Percentiles rank a stretch among this genome's conserved stretches.
Evolutionary conservation across 805 yeast genomes (phyloP).

Genomic region (Ogataea polymorpha): DNA sequence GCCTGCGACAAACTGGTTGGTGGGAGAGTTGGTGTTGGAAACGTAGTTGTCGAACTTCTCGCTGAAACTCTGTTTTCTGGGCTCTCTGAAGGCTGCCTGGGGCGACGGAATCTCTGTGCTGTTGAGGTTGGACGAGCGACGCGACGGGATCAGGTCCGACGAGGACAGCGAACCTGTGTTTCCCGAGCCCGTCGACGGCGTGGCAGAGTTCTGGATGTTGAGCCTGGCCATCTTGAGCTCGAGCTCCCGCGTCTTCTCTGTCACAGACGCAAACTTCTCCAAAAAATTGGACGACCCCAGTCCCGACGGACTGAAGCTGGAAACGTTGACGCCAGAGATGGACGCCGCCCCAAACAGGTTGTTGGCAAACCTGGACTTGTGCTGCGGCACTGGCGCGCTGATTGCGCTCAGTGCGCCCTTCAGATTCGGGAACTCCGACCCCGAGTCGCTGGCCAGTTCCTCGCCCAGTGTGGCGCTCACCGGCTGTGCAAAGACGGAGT

Average conservation of each 20-base stretch:
- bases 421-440: constrained; percentile 28
- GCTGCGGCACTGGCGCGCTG: constrained; percentile 32
- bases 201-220: constrained; percentile 23
- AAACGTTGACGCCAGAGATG: constrained; percentile 44
- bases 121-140: constrained; percentile 52
- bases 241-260: constrained; percentile 67
- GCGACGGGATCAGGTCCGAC: constrained; percentile 37
- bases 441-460: constrained; percentile 30
- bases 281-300: constrained; percentile 44
- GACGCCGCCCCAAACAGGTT: constrained; percentile 58
- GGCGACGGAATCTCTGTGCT: constrained; percentile 31
- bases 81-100: constrained; percentile 30
- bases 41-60: constrained; percentile 62
- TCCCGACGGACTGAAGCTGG: constrained; percentile 25
- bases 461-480: constrained; percentile 20
- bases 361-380: constrained; percentile 33
- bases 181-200: constrained; percentile 8
- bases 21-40: constrained; percentile 28
- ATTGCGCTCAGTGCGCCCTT: constrained; percentile 33
- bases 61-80: constrained; percentile 47
- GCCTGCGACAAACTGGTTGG: constrained; percentile 9
- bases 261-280: constrained; percentile 61
- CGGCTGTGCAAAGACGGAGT: constrained; percentile 21
- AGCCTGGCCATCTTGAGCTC: constrained; percentile 47
- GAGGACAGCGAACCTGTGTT: constrained; percentile 19